phyloP scores from a whole-genome alignment of 2,329 filamentous ascomycete species.

The Gremmenia infestans region DNA sequence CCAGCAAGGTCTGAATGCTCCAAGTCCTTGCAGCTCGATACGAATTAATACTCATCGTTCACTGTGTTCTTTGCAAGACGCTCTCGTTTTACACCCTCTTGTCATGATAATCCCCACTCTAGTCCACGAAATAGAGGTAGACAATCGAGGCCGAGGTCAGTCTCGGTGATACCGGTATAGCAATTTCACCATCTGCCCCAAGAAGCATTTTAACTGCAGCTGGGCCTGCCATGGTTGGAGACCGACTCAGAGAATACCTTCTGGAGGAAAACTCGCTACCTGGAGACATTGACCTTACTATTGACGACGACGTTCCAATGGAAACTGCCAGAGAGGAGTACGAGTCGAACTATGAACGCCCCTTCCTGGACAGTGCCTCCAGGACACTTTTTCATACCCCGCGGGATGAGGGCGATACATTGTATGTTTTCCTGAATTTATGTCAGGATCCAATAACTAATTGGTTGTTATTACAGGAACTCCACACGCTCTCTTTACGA shows the following conservation, averaged over 20 bases:
- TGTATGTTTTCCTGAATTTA: slow-evolving; percentile 1
- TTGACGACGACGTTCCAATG: background rate
- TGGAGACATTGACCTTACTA: background rate
- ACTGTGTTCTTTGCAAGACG: background rate
- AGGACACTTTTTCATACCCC: slow-evolving; percentile 8
- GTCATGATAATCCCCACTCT: background rate
- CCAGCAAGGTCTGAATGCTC: too few relatives aligned
- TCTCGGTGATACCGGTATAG: background rate
- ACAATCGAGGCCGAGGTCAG: background rate
- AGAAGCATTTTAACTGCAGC: background rate
- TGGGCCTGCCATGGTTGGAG: background rate
- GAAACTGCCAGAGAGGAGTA: background rate
- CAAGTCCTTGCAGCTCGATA: too few relatives aligned
- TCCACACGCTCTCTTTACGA: slow-evolving; percentile 30
- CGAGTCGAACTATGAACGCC: background rate
- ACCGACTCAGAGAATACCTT: background rate
- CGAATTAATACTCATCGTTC: background rate
- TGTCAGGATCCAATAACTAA: background rate
- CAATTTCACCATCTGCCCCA: background rate
- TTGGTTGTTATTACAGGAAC: slow-evolving; percentile 16
- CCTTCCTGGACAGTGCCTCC: background rate
- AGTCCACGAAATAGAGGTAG: background rate
- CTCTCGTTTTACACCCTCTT: background rate
- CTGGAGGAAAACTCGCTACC: background rate
- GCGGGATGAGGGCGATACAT: slow-evolving; percentile 10